Evolutionary conservation across 257 asterid species (phyloP), one percentile per base, ranked within the genome.

Genomic region (Petunia secreta): DNA sequence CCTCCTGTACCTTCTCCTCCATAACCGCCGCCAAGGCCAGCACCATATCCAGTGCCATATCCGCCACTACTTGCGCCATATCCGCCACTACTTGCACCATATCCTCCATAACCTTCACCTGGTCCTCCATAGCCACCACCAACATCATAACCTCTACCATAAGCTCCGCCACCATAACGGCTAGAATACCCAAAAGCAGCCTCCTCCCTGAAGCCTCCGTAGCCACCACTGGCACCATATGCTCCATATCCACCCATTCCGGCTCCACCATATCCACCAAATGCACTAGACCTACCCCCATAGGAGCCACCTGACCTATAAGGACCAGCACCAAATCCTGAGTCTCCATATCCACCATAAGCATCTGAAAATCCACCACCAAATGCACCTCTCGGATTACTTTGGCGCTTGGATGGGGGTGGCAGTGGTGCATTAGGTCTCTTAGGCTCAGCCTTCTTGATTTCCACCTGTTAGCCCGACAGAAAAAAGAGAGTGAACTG

Each of bases 381-480:
- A 81, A 75, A 87, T 79, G 83, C 64, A 59, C 46, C 62, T 73
- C 78, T 50, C 5, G 78, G 62, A 73, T 52, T n/a, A 37, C 46
- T 62, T 50, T 73, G 78, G 16, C 78, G 78, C 62, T 57, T 73
- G 78, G 55, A 73, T 50, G 88, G 86, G 9, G 84, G 85, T 4
- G 88, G 90, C 38, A 83, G 84, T 46, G 84, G 73, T 63, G 86
- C 89, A 16, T 88, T 63, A 37, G 77, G 86, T 80, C 89, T 90
- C 87, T 88, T 90, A 0, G 94, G 94, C 82, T 90, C 94, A 54
- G 92, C 92, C 84, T 87, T 90, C 91, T 90, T 90, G 84, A 90
- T 90, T 80, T 90, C 94, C 63, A 90, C 94, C 94, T 90, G 40
- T 77, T 14, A 67, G 77, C 68, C 68, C 80, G 63, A 74, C 48